Base-by-base conservation (phyloP, 2,329 filamentous ascomycete genomes). In the Fusarium secorum region DNA sequence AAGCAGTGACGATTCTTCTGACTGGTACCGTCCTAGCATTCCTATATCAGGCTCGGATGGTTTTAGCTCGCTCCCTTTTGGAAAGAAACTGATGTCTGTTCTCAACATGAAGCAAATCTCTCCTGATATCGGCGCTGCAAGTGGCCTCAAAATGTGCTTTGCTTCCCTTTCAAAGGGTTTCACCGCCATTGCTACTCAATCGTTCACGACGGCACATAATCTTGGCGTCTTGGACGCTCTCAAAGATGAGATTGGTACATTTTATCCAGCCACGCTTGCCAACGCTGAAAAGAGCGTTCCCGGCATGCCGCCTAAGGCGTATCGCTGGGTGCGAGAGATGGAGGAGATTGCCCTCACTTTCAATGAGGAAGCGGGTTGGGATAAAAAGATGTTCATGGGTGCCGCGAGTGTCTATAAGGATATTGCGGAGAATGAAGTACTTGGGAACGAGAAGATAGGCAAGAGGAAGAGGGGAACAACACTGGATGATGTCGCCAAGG, bases 281-380 rank as follows among this genome's bases (percentile, higher is more conserved):
- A 76, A 80, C 53, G 87, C 85, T 1, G 85, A 88, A 73, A 82
- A 77, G 35, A 81, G 85, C 4, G 81, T 93, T 13, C 82, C 86
- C 7, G 82, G 79, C 18, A 92, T 94, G 86, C 85, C 91, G 28
- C 88, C 89, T 11, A 95, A 94, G 81, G 92, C 92, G 22, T 94
- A 94, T 78, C 84, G 92, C 15, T 95, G 92, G 91, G 89, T 93
- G 0, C 83, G 85, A 36, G 92, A 94, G 83, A 94, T 95, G 92
- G 86, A 90, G 73, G 89, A 94, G 83, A 93, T 95, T 75, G 88
- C 87, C 7, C 82, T 85, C 62, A 92, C 90, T 7, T 90, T 93
- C 77, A 80, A 81, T 11, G 85, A 87, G 44, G 89, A 91, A 58
- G 91, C 89, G 2, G 90, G 90, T 0, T 93, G 91, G 77, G 79